Evolutionary conservation across 805 yeast species (phyloP).

Genomic region (Wickerhamomyces kurtzmanii): DNA sequence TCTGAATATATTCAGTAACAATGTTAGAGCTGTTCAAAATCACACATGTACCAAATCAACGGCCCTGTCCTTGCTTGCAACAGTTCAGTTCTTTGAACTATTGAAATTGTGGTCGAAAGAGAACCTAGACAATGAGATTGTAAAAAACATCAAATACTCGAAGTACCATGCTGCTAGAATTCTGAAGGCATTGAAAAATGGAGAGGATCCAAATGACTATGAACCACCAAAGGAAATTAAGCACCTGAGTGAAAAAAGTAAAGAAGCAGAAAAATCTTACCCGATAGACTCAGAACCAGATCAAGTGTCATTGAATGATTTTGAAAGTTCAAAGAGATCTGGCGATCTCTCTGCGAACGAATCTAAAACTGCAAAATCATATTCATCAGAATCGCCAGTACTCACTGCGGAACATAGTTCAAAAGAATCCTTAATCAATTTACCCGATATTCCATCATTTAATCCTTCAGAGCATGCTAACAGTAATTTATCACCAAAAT

Average conservation of each 20-base stretch:
- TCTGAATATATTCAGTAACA: constrained; percentile 43
- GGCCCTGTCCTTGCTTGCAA: constrained; percentile 41
- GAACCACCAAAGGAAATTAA: constrained; percentile 25
- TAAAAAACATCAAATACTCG: constrained; percentile 42
- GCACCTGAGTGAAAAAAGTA: constrained; percentile 1
- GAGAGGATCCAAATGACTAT: constrained; percentile 50
- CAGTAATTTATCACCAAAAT: background rate
- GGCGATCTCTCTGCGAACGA: no score
- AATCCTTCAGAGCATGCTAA: no score
- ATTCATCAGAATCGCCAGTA: no score
- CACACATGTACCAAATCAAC: constrained; percentile 35
- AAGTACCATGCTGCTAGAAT: constrained; percentile 56
- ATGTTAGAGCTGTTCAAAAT: constrained; percentile 34
- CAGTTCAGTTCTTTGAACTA: constrained; percentile 42
- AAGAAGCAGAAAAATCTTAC: constrained; percentile 1
- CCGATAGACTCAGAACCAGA: constrained; percentile 2
- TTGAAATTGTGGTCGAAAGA: constrained; percentile 31
- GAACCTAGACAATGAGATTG: constrained; percentile 8
- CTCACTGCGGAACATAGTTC: no score
- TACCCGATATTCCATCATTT: no score
- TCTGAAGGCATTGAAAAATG: constrained; percentile 33
- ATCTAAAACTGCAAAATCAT: no score
- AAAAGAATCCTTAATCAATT: no score
- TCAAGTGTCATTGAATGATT: no score
- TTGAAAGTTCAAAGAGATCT: no score